A percentile compares a stretch with the other conserved stretches of the same genome.
Evolutionary conservation across 192 early-diverging fungal species (phyloP).

Genomic region (Mortierella claussenii): DNA sequence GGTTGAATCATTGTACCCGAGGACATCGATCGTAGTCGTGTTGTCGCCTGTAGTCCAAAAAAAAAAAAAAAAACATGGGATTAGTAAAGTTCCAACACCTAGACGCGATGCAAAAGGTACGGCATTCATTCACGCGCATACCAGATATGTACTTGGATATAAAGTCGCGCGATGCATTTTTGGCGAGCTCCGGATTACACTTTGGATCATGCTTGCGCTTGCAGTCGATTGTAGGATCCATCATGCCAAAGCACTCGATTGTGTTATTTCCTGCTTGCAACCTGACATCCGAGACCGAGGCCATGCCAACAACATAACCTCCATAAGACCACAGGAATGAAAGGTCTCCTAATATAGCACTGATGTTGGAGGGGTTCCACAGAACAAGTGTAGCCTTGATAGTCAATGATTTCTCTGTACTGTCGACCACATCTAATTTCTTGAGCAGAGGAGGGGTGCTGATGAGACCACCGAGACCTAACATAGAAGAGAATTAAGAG

Average conservation of each 20-base stretch:
- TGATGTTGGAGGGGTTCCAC: constrained; percentile 49
- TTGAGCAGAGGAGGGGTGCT: constrained; percentile 20
- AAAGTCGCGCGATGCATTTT: constrained; percentile 35
- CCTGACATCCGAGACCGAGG: constrained; percentile 12
- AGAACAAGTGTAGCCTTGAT: constrained; percentile 27
- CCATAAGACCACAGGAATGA: constrained; percentile 35
- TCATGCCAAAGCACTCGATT: constrained; percentile 40
- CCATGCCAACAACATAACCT: constrained; percentile 37
- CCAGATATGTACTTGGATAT: constrained; percentile 50
- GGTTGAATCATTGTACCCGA: constrained; percentile 25
- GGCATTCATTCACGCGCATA: too few species aligned
- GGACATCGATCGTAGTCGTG: constrained; percentile 29
- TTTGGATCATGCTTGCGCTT: constrained; percentile 9
- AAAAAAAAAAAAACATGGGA: too few species aligned
- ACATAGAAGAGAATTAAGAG: too few species aligned
- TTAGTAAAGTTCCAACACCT: too few species aligned
- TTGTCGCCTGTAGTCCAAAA: constrained; percentile 27
- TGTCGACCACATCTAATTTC: constrained; percentile 42
- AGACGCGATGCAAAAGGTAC: too few species aligned
- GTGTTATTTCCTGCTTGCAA: constrained; percentile 37
- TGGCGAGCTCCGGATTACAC: constrained; percentile 25
- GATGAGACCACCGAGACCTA: constrained; percentile 38
- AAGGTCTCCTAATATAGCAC: constrained; percentile 28
- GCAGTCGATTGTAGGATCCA: constrained; percentile 38
- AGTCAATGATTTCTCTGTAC: constrained; percentile 34